These are phyloP conservation scores for Zygosaccharomyces pseudobailii DNA, from an alignment of 1,139 yeast species.

Conservation along the genomic window DNA sequence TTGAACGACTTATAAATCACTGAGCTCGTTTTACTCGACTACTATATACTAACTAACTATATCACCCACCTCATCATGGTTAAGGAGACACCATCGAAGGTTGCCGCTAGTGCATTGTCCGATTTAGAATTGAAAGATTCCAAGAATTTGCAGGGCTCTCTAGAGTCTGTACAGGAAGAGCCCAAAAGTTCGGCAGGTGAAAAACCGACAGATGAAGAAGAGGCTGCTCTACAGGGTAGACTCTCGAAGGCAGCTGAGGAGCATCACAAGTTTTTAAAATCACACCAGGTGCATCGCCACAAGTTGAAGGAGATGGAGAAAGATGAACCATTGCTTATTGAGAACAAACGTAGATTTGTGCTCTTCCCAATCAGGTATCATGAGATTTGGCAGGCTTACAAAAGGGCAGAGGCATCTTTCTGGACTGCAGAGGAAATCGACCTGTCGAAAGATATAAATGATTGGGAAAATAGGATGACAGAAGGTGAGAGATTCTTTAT, in stretches of 20 bases:
- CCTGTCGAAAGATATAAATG: conserved; percentile 81
- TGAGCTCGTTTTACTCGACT: no score
- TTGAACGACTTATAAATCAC: neutral
- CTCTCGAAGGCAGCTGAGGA: conserved; percentile 29
- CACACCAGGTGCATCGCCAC: conserved; percentile 67
- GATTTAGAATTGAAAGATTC: conserved; percentile 36
- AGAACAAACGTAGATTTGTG: conserved; percentile 87
- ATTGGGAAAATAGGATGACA: conserved; percentile 81
- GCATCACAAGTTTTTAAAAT: conserved; percentile 53
- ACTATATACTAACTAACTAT: no score
- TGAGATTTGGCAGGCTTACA: conserved; percentile 98
- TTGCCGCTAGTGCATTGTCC: conserved; percentile 40
- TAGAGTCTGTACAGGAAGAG: conserved; percentile 24
- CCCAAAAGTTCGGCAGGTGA: conserved; percentile 2
- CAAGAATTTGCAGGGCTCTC: conserved; percentile 22
- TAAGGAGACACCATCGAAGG: conserved; percentile 45
- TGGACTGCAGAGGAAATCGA: conserved; percentile 99
- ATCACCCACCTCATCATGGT: conserved; percentile 14
- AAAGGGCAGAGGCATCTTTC: conserved; percentile 97
- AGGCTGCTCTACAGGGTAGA: conserved; percentile 19
- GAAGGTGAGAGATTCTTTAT: conserved; percentile 89
- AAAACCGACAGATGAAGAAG: conserved; percentile 4
- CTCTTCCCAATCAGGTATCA: conserved; percentile 96
- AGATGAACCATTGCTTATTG: conserved; percentile 83
- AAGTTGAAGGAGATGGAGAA: conserved; percentile 68